A percentile compares a stretch with the other conserved stretches of the same genome.
phyloP scores from a whole-genome alignment of 2,329 filamentous ascomycete genomes.

The Monosporascus sp. region DNA sequence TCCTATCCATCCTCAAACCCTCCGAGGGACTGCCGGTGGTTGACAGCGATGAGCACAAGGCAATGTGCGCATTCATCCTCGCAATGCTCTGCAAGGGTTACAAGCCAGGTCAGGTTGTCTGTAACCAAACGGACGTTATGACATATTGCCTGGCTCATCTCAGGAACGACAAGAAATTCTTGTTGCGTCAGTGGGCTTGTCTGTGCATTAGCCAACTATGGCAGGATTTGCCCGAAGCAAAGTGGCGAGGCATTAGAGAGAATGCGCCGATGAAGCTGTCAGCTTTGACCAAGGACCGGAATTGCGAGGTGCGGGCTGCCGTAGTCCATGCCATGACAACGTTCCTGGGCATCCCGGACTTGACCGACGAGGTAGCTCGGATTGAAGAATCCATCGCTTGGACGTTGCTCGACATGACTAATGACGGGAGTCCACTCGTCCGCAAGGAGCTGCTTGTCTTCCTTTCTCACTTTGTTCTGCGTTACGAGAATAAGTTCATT shows the following conservation, averaged over 20 bases:
- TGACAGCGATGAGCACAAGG: constrained; percentile 89
- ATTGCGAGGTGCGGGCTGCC: constrained; percentile 86
- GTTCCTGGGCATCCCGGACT: constrained; percentile 87
- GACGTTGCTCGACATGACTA: constrained; percentile 84
- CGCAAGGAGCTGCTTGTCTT: constrained; percentile 91
- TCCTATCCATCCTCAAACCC: constrained; percentile 86
- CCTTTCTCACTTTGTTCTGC: constrained; percentile 82
- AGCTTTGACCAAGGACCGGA: constrained; percentile 74
- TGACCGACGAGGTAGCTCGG: constrained; percentile 84
- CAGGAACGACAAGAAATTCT: constrained; percentile 76
- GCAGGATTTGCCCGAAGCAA: constrained; percentile 85
- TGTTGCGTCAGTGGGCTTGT: constrained; percentile 92
- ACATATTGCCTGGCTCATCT: constrained; percentile 80
- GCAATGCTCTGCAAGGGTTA: constrained; percentile 97
- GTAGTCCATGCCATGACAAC: constrained; percentile 92
- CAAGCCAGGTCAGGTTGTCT: constrained; percentile 85
- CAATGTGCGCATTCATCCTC: constrained; percentile 98
- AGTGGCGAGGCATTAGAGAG: constrained; percentile 91
- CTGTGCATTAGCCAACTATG: constrained; percentile 93
- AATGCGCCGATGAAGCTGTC: constrained; percentile 78
- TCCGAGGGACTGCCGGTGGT: constrained; percentile 76
- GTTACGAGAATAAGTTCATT: constrained; percentile 88
- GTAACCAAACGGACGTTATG: constrained; percentile 85
- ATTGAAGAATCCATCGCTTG: constrained; percentile 89
- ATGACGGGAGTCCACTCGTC: constrained; percentile 90